These are phyloP conservation scores for Blastobotrys malaysiensis DNA, from an alignment of 1,139 yeast genomes.

Conservation along the genomic window DNA sequence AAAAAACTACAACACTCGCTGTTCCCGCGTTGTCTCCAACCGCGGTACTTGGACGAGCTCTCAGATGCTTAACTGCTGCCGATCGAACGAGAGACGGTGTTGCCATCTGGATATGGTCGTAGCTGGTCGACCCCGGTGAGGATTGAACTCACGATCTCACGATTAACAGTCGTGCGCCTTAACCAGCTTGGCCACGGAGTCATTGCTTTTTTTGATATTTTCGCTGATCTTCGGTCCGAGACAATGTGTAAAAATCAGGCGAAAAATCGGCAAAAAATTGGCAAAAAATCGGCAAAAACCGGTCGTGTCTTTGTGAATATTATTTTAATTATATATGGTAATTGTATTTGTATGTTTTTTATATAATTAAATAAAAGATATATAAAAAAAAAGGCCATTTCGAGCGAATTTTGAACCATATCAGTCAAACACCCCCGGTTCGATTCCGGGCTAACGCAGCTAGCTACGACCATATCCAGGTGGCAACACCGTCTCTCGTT, in stretches of 20 bases:
- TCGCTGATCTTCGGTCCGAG: background rate
- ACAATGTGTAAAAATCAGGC: background rate
- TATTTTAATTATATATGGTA: no score
- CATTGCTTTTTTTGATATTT: slow-evolving; percentile 1
- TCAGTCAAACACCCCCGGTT: no score
- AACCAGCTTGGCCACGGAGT: slow-evolving; percentile 16
- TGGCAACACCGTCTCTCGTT: no score
- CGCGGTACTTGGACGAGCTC: slow-evolving; percentile 1
- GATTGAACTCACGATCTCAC: slow-evolving; percentile 15
- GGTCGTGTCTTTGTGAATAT: no score
- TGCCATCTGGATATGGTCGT: background rate
- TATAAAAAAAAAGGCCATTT: no score
- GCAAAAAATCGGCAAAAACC: no score
- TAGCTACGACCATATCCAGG: no score
- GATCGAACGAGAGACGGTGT: slow-evolving; percentile 1
- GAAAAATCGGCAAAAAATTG: background rate
- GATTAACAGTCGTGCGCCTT: slow-evolving; percentile 17
- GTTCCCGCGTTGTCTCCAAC: slow-evolving; percentile 1
- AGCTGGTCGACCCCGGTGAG: slow-evolving; percentile 13
- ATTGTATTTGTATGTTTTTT: no score
- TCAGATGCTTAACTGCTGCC: background rate
- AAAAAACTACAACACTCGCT: background rate
- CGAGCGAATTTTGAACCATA: no score
- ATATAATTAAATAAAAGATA: no score
- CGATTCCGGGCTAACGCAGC: no score